These are phyloP conservation scores for Rhodotorula sp. DNA, from an alignment of 1,284 basidiomycete genomes.

Conservation along the genomic window DNA sequence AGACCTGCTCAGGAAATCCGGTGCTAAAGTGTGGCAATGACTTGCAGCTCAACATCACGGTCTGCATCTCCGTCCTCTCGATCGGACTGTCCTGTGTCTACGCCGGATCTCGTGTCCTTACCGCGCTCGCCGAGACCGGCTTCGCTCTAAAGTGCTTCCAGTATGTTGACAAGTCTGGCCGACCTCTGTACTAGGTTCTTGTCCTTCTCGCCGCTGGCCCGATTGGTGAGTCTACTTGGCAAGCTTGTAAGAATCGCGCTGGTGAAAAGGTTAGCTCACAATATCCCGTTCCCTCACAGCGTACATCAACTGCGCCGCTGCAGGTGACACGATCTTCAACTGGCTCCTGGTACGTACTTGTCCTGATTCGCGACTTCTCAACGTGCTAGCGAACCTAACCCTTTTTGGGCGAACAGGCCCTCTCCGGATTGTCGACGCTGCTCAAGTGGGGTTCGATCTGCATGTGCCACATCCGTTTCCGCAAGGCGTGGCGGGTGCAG, in stretches of 20 bases:
- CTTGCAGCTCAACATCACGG: conserved; percentile 49
- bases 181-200: conserved; percentile 53
- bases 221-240: background rate
- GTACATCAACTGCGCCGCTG: conserved; percentile 44
- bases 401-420: conserved; percentile 38
- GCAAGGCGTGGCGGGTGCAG: conserved; percentile 53
- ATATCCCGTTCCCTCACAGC: conserved; percentile 28
- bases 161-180: conserved; percentile 57
- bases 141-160: conserved; percentile 50
- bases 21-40: too few relatives aligned
- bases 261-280: background rate
- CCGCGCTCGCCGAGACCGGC: conserved; percentile 44
- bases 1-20: background rate
- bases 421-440: conserved; percentile 56
- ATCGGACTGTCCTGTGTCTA: conserved; percentile 51
- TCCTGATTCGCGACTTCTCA: conserved; percentile 27
- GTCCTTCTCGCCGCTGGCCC: conserved; percentile 46
- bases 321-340: conserved; percentile 47
- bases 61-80: conserved; percentile 47
- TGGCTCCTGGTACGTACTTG: conserved; percentile 42
- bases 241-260: background rate
- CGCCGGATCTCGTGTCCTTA: conserved; percentile 49
- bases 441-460: conserved; percentile 51
- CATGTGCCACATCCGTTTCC: conserved; percentile 49
- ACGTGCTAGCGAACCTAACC: background rate